Base-by-base conservation (phyloP, 257 asterid species). In the Nicotiana attenuata region DNA sequence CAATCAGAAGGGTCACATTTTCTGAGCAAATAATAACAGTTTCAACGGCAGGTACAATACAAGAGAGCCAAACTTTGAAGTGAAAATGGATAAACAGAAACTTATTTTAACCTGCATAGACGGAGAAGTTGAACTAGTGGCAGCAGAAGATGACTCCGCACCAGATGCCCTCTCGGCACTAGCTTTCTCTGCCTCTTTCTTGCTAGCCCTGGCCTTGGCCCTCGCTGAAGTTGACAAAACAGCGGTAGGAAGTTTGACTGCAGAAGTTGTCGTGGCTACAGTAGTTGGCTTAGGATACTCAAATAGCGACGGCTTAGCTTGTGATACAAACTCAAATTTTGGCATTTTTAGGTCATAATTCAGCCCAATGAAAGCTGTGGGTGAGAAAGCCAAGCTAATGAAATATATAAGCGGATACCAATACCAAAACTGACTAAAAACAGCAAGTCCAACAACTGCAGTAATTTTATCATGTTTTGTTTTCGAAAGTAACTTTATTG, bases 321-420 rank as follows among this genome's bases (percentile, higher is more conserved):
- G 93, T 10, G 99, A 96, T 76, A 96, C 65, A 80, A 96, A 96
- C 85, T 96, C 97, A 35, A 96, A 96, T 87, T 83, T 94, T 0
- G 99, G 99, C 61, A 90, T 97, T 88, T 96, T 94, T 31, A 96
- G 90, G 90, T 93, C 97, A 66, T 89, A 86, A 87, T 96, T 94
- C 81, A 96, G 84, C 28, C 99, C 99, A 81, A 96, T 91, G 69
- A 96, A 87, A 15, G 99, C 99, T 29, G 98, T 96, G 20, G 99
- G 98, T 10, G 99, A 96, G 91, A 96, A 96, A 9, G 99, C 87
- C 90, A 96, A 85, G 86, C 99, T 96, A 57, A 91, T 81, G 85
- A 96, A 94, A 80, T 96, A 93, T 86, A 91, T 94, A 55, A 96
- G 99, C 2, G 98, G 99, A 81, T 96, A 93, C 99, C 99, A 94